These are phyloP conservation scores for Diospyros lotus DNA, from an alignment of 148 eudicot species.

Conservation along the genomic window DNA sequence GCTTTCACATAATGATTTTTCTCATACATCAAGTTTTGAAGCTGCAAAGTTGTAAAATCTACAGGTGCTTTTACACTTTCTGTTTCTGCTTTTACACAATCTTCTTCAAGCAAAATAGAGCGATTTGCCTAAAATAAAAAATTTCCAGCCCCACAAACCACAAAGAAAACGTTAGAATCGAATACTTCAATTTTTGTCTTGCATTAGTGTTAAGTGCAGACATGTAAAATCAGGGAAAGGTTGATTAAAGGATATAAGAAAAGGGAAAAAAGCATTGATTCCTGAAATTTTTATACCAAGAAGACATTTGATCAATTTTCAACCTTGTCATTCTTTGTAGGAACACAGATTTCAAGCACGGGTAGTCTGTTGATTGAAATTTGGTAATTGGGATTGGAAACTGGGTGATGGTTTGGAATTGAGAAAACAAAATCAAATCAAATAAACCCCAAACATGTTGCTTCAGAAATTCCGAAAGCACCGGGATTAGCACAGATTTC, in stretches of 20 bases:
- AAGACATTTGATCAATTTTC: too few relatives aligned
- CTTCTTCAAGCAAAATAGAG: slow-evolving; percentile 84
- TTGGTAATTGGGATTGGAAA: too few relatives aligned
- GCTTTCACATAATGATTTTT: slow-evolving; percentile 94
- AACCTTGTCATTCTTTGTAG: too few relatives aligned
- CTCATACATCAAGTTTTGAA: slow-evolving; percentile 95
- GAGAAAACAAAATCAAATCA: background rate
- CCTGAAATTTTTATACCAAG: background rate
- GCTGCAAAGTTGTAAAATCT: slow-evolving; percentile 88
- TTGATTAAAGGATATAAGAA: background rate
- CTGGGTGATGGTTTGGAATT: too few relatives aligned
- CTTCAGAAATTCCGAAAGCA: background rate
- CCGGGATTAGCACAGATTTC: background rate
- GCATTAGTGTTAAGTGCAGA: background rate
- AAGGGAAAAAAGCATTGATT: too few relatives aligned
- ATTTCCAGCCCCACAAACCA: slow-evolving; percentile 12
- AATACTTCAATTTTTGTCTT: background rate
- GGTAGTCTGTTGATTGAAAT: too few relatives aligned
- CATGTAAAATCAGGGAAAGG: background rate
- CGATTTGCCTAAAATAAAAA: slow-evolving; percentile 71
- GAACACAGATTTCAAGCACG: background rate
- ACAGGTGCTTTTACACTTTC: slow-evolving; percentile 90
- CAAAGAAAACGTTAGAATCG: background rate
- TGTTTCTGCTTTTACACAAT: slow-evolving; percentile 78
- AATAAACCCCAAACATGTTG: background rate